These are phyloP conservation scores for Teunomyces panamensis DNA, from an alignment of 805 yeast genomes.

Conservation along the genomic window DNA sequence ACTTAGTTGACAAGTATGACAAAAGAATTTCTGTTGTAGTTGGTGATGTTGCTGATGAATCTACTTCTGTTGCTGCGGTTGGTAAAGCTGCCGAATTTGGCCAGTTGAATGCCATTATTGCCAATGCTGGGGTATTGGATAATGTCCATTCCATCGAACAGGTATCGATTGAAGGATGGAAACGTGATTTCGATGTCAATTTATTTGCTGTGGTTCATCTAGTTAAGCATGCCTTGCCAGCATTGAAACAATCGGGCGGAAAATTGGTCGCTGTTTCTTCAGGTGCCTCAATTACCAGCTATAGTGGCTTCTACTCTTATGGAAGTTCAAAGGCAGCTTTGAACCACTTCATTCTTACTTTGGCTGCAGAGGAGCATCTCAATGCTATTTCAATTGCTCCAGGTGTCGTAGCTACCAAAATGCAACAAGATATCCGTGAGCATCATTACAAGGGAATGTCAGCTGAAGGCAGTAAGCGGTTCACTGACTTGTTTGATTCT, in stretches of 20 bases:
- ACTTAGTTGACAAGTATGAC: constrained; percentile 45
- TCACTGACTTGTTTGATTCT: constrained; percentile 58
- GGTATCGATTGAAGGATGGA: constrained; percentile 59
- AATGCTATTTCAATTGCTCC: constrained; percentile 78
- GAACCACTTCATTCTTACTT: constrained; percentile 66
- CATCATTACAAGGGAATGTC: constrained; percentile 60
- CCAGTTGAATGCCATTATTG: constrained; percentile 58
- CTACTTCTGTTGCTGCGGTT: constrained; percentile 37
- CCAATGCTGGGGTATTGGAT: constrained; percentile 81
- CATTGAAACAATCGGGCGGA: constrained; percentile 55
- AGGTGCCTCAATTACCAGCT: constrained; percentile 71
- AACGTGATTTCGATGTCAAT: constrained; percentile 65
- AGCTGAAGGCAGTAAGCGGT: constrained; percentile 54
- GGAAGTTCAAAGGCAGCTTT: constrained; percentile 91
- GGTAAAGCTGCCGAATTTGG: constrained; percentile 51
- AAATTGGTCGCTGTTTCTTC: constrained; percentile 78
- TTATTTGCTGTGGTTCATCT: constrained; percentile 71
- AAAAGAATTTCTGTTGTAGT: constrained; percentile 46
- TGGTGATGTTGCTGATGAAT: constrained; percentile 58
- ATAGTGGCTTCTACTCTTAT: constrained; percentile 84
- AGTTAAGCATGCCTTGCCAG: constrained; percentile 54
- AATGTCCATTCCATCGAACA: constrained; percentile 59
- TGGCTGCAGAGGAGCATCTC: constrained; percentile 59
- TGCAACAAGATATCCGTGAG: constrained; percentile 82
- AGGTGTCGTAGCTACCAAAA: constrained; percentile 88